A percentile compares a stretch with the other conserved stretches of the same genome.
Conservation (phyloP, 225 moss, liverwort and hornwort genomes). For the Anthoceros angustus region DNA sequence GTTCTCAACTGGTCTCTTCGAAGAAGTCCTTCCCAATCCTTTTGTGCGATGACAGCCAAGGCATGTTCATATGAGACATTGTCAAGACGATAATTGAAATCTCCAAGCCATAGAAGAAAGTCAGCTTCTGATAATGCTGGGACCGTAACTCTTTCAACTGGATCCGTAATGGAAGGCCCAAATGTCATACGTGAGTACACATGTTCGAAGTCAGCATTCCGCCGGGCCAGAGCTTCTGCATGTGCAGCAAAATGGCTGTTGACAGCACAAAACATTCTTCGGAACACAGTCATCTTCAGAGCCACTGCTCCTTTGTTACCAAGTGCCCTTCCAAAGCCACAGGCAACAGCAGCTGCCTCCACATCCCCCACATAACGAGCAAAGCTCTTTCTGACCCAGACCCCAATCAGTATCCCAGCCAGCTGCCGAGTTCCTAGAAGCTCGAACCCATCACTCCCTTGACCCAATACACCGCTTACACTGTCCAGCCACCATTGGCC, state of each 20-base stretch:
- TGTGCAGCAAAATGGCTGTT: slow-evolving; percentile 96
- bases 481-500: slow-evolving; percentile 83
- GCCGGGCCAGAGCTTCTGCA: slow-evolving; percentile 58
- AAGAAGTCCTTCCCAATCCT: slow-evolving; percentile 49
- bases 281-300: slow-evolving; percentile 63
- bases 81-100: slow-evolving; percentile 92
- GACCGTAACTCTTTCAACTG: slow-evolving; percentile 26
- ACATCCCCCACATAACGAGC: slow-evolving; percentile 76
- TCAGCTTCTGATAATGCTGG: slow-evolving; percentile 88
- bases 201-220: slow-evolving; percentile 95
- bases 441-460: slow-evolving; percentile 60
- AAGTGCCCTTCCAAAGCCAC: slow-evolving; percentile 91
- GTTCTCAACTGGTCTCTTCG: slow-evolving; percentile 61
- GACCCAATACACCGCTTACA: slow-evolving; percentile 52
- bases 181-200: slow-evolving; percentile 84
- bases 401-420: slow-evolving; percentile 86
- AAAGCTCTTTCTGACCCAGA: slow-evolving; percentile 57
- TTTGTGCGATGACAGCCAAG: slow-evolving; percentile 31
- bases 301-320: slow-evolving; percentile 99
- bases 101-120: slow-evolving; percentile 86
- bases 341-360: slow-evolving; percentile 85
- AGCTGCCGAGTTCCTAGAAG: slow-evolving; percentile 72
- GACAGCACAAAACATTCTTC: slow-evolving; percentile 70
- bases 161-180: slow-evolving; percentile 18
- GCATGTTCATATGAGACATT: slow-evolving; percentile 53